These are phyloP conservation scores for Lepidium didymum DNA, from an alignment of 345 rosid genomes.

Conservation along the genomic window DNA sequence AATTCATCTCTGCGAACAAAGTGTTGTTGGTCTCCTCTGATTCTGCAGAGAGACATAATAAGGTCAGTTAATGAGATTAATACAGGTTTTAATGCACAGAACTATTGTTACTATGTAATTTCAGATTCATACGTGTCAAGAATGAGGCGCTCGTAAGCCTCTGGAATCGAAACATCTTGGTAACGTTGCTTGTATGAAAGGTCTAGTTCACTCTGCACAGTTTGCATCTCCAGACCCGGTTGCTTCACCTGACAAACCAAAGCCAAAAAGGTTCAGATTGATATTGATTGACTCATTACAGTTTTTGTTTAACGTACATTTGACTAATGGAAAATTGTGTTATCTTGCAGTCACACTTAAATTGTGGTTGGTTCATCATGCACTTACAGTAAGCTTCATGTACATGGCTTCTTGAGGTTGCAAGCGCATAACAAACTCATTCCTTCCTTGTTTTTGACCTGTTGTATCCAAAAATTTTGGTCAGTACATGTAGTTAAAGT, in stretches of 20 bases:
- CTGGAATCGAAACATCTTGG: conserved; percentile 75
- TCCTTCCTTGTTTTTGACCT: conserved; percentile 97
- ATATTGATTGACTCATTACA: neutral
- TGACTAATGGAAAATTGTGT: neutral
- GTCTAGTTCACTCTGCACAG: conserved; percentile 94
- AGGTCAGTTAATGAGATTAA: neutral
- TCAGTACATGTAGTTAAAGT: neutral
- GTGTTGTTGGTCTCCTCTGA: conserved; percentile 97
- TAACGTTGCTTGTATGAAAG: conserved; percentile 90
- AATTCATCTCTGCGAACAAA: conserved; percentile 97
- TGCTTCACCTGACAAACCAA: conserved; percentile 72
- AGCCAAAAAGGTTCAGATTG: neutral
- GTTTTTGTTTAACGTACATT: neutral
- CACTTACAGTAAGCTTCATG: conserved; percentile 92
- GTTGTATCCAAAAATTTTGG: neutral
- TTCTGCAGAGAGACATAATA: conserved; percentile 38
- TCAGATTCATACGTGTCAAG: conserved; percentile 72
- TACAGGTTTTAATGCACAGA: neutral
- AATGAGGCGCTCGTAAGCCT: conserved; percentile 96
- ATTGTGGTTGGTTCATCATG: neutral
- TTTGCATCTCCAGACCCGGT: conserved; percentile 94
- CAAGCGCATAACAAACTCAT: conserved; percentile 93
- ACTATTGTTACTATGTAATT: neutral
- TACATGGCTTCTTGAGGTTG: conserved; percentile 97
- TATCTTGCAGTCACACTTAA: neutral